Evolutionary conservation across 1,139 yeast species (phyloP).

Genomic region (Zygosaccharomyces pseudobailii): DNA sequence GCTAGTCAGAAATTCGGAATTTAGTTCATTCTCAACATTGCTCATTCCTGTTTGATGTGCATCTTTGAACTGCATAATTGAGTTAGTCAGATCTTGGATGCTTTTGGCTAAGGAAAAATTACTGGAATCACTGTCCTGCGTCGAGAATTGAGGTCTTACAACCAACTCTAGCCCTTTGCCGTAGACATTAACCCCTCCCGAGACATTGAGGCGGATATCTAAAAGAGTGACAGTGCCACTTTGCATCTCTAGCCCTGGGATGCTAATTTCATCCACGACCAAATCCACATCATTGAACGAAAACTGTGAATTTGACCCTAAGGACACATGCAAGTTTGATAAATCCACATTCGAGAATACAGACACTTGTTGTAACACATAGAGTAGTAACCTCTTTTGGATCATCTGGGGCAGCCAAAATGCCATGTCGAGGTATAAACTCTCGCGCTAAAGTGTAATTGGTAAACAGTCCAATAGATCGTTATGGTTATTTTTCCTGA

Average conservation of each 20-base stretch:
- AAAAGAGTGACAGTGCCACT: slow-evolving; percentile 58
- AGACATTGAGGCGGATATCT: slow-evolving; percentile 47
- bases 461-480: too few relatives aligned
- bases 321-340: slow-evolving; percentile 74
- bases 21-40: slow-evolving; percentile 14
- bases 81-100: slow-evolving; percentile 58
- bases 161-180: slow-evolving; percentile 59
- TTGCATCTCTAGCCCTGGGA: slow-evolving; percentile 64
- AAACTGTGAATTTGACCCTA: slow-evolving; percentile 53
- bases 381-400: slow-evolving; percentile 73
- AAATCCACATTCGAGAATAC: slow-evolving; percentile 77
- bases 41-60: slow-evolving; percentile 1
- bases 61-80: slow-evolving; percentile 40
- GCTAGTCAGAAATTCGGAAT: slow-evolving; percentile 11
- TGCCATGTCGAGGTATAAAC: slow-evolving; percentile 38
- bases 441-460: too few relatives aligned
- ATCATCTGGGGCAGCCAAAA: slow-evolving; percentile 83
- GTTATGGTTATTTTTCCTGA: too few relatives aligned
- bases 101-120: slow-evolving; percentile 54
- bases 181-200: slow-evolving; percentile 62
- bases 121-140: slow-evolving; percentile 29
- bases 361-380: slow-evolving; percentile 77
- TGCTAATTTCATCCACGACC: slow-evolving; percentile 65
- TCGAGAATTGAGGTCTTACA: slow-evolving; percentile 30
- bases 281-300: slow-evolving; percentile 59